Evolutionary conservation across 225 moss, liverwort and hornwort species (phyloP).

Genomic region (Neckera pumila): DNA sequence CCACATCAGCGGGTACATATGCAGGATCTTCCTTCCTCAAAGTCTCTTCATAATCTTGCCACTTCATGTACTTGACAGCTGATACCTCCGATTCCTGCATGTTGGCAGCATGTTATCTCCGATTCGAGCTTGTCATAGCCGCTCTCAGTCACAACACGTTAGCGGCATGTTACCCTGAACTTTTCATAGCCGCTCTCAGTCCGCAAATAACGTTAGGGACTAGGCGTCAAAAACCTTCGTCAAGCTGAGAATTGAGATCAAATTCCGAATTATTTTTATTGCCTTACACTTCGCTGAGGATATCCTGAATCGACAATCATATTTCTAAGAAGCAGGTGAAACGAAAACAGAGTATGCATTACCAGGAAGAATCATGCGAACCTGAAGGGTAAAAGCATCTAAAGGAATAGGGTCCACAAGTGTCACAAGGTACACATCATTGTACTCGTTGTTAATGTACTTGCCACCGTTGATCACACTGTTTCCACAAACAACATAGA

Average conservation of each 20-base stretch:
- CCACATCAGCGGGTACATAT: slow-evolving; percentile 57
- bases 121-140: neutral
- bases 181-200: neutral
- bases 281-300: neutral
- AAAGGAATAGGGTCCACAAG: slow-evolving; percentile 79
- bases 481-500: slow-evolving; percentile 5
- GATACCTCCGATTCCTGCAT: slow-evolving; percentile 86
- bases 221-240: neutral
- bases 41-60: slow-evolving; percentile 68
- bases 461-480: slow-evolving; percentile 78
- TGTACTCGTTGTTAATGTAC: slow-evolving; percentile 85
- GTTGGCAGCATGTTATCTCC: neutral
- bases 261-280: neutral
- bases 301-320: neutral
- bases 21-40: slow-evolving; percentile 47
- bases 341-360: neutral
- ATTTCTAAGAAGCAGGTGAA: neutral
- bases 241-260: neutral
- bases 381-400: slow-evolving; percentile 86
- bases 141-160: neutral
- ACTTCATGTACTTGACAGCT: slow-evolving; percentile 84
- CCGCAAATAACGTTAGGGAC: neutral
- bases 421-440: slow-evolving; percentile 92
- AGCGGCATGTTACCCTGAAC: neutral
- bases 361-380: slow-evolving; percentile 4